Base-by-base conservation (phyloP, 2,329 filamentous ascomycete species). In the Colletotrichum lupini region DNA sequence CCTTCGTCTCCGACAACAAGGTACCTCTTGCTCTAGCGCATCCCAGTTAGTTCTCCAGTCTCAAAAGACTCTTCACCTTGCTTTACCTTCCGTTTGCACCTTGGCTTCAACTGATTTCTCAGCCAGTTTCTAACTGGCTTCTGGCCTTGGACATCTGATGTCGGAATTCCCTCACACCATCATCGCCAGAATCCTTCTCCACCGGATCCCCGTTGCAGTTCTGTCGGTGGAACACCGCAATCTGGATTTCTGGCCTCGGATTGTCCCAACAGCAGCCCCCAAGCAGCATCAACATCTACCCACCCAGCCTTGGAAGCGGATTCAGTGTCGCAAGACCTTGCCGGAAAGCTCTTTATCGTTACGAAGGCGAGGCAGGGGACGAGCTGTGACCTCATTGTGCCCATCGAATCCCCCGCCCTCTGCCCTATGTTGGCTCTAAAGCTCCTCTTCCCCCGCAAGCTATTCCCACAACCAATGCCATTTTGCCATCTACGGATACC, bases 121-220 rank as follows among this genome's bases (percentile, higher is more conserved):
- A 60, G 59, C 70, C 57, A 26, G 30, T 22, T 46, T 26, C 30
- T 19, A 14, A 56, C 49, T 55, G 55, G 42, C 53, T 49, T n/a
- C 19, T 52, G 63, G 56, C 56, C 52, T 55, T 22, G 42, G 19
- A 49, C 42, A 49, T 11, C 19, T 28, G 35, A 24, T 7, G 58
- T 1, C 22, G 63, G 68, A 70, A 69, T 61, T 73, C 59, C 70
- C 70, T 73, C 70, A 73, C 70, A 73, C 70, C 70, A 49, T 73
- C 70, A 65, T 53, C 32, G 46, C 37, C 24, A 65, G 55, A 19
- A n/a, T 35, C 35, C 30, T 60, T 42, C 70, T 56, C 70, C 70
- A 73, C 67, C 67, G 60, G 14, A 37, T 49, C 28, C 26, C 46
- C 46, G 60, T 55, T 32, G 46, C 60, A 60, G 42, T 61, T 52